Evolutionary conservation across 2,329 filamentous ascomycete species (phyloP).

Genomic region (Claviceps sp.): DNA sequence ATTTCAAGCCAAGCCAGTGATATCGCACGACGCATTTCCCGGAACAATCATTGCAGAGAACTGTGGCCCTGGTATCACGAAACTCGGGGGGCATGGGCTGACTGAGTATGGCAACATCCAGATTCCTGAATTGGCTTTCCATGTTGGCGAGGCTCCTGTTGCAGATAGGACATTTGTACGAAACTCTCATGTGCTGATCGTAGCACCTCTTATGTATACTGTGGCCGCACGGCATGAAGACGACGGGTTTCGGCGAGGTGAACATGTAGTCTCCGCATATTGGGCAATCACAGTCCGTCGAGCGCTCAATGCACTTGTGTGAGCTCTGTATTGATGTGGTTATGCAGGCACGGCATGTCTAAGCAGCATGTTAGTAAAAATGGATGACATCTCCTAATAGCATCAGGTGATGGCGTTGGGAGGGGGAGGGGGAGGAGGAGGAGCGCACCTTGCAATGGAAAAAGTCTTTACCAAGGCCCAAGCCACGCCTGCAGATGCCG

Average conservation of each 20-base stretch:
- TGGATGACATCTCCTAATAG: not conserved
- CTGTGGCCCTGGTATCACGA: conserved; percentile 61
- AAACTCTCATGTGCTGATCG: conserved; percentile 71
- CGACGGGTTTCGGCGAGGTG: conserved; percentile 73
- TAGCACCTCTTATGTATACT: conserved; percentile 90
- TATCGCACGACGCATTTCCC: conserved; percentile 76
- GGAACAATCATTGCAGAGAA: conserved; percentile 91
- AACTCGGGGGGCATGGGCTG: conserved; percentile 91
- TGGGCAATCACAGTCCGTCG: conserved; percentile 89
- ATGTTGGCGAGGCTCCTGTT: conserved; percentile 96
- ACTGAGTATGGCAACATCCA: conserved; percentile 72
- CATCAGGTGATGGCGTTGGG: not conserved
- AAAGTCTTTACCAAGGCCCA: conserved; percentile 90
- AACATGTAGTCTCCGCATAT: conserved; percentile 97
- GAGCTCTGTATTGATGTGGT: conserved; percentile 72
- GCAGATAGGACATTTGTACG: conserved; percentile 94
- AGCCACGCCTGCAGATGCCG: conserved; percentile 83
- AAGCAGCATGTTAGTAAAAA: conserved; percentile 1
- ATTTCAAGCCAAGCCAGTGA: conserved; percentile 92
- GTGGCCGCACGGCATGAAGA: conserved; percentile 92
- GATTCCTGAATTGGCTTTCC: conserved; percentile 84
- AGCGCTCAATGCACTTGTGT: conserved; percentile 88
- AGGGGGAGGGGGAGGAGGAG: not conserved
- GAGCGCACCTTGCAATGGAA: conserved; percentile 86
- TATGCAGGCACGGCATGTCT: conserved; percentile 90